Conservation (phyloP, 352 stramenopile genomes). For the Thalassiosira livingstoniorum region DNA sequence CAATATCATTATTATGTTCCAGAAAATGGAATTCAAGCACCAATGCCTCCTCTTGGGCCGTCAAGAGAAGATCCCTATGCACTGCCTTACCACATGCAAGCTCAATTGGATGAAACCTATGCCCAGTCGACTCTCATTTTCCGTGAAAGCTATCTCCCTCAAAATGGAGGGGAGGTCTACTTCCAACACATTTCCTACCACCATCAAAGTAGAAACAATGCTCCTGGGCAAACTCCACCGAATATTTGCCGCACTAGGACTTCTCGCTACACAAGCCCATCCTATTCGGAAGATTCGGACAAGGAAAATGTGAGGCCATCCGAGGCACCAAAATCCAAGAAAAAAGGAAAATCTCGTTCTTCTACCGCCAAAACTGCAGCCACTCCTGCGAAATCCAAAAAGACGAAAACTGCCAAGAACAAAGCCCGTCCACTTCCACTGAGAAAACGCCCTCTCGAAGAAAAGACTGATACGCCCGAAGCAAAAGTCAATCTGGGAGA, state of each 20-base stretch:
- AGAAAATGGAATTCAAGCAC: no score
- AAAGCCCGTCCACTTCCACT: constrained; percentile 40
- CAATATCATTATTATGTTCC: no score
- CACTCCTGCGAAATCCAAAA: neutral
- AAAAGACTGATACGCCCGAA: neutral
- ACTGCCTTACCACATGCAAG: constrained; percentile 45
- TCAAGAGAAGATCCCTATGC: constrained; percentile 37
- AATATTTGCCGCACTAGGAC: neutral
- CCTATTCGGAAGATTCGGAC: neutral
- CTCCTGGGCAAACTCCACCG: constrained; percentile 31
- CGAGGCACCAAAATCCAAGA: neutral
- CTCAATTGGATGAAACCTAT: constrained; percentile 57
- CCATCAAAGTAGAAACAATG: constrained; percentile 9
- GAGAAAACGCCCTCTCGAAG: constrained; percentile 36
- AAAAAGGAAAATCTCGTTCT: neutral
- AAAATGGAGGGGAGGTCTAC: constrained; percentile 25
- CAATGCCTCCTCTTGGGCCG: no score
- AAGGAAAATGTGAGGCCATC: constrained; percentile 17
- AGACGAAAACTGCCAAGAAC: constrained; percentile 13
- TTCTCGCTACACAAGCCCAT: neutral
- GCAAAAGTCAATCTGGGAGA: neutral
- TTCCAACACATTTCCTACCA: constrained; percentile 44
- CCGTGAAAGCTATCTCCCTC: constrained; percentile 4
- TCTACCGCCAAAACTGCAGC: constrained; percentile 11
- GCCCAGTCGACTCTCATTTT: constrained; percentile 39